Conservation (phyloP, 1,284 basidiomycete species). For the Rhizoctonia solani region DNA sequence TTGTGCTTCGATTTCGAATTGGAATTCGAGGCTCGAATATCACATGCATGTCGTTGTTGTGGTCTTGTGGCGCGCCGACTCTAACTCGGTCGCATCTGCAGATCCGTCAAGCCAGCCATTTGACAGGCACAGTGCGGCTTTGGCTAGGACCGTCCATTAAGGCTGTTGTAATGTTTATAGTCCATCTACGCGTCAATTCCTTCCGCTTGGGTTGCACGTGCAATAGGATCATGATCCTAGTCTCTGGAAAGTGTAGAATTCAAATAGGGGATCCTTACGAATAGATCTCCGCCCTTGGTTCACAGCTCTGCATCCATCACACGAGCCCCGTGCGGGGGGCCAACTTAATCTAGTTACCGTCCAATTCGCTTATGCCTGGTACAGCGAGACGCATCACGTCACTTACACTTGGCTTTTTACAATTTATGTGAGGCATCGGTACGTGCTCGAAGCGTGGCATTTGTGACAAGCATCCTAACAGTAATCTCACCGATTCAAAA, state of each 20-base stretch:
- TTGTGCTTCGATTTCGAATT: neutral
- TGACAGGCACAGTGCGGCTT: neutral
- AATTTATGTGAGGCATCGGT: too few species aligned
- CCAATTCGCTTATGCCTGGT: neutral
- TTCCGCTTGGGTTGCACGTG: neutral
- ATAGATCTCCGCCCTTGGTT: too few species aligned
- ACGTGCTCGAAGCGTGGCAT: too few species aligned
- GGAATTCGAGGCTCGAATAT: neutral
- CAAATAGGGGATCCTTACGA: neutral
- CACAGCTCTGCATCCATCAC: too few species aligned
- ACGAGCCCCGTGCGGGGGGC: neutral
- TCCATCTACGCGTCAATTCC: too few species aligned
- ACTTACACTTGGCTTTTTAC: neutral
- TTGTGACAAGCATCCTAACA: too few species aligned
- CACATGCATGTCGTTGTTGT: too few species aligned
- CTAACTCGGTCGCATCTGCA: neutral
- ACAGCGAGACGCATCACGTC: neutral
- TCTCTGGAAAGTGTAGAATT: neutral
- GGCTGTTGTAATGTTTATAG: too few species aligned
- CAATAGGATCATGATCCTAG: neutral
- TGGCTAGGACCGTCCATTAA: too few species aligned
- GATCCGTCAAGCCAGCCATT: neutral
- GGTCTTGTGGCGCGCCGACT: conserved; percentile 2
- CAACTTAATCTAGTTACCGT: neutral
- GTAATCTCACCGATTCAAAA: too few species aligned